These are phyloP conservation scores for Actinomucor elegans DNA, from an alignment of 371 early-diverging fungal genomes.

Conservation along the genomic window DNA sequence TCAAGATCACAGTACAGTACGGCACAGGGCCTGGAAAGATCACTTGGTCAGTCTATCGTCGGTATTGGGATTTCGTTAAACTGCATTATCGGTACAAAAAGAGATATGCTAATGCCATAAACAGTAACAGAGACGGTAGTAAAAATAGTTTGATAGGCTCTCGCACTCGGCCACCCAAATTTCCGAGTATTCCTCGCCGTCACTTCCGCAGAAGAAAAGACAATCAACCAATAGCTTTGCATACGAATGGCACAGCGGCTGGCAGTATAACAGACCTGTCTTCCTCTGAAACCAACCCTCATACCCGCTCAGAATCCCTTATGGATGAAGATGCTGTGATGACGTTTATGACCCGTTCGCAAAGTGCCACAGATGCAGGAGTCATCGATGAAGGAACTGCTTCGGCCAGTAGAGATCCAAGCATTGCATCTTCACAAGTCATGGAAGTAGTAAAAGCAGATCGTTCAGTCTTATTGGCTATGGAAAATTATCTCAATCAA, in stretches of 20 bases:
- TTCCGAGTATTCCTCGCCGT: constrained; percentile 37
- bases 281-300: neutral
- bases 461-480: constrained; percentile 33
- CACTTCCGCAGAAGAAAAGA: constrained; percentile 8
- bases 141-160: neutral
- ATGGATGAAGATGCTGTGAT: constrained; percentile 21
- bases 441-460: constrained; percentile 29
- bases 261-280: neutral
- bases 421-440: neutral
- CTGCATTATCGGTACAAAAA: constrained; percentile 51
- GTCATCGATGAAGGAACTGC: too few species aligned
- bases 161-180: constrained; percentile 42
- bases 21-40: constrained; percentile 16
- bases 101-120: constrained; percentile 15
- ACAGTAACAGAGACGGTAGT: constrained; percentile 23
- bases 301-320: neutral
- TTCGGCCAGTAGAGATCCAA: neutral
- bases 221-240: too few species aligned
- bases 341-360: neutral
- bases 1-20: constrained; percentile 22
- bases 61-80: constrained; percentile 56
- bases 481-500: constrained; percentile 50
- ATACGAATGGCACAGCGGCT: neutral
- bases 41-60: constrained; percentile 52
- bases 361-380: neutral